Conservation (phyloP, 768 basidiomycete species). For the Leccinum olivaceopallidum region DNA sequence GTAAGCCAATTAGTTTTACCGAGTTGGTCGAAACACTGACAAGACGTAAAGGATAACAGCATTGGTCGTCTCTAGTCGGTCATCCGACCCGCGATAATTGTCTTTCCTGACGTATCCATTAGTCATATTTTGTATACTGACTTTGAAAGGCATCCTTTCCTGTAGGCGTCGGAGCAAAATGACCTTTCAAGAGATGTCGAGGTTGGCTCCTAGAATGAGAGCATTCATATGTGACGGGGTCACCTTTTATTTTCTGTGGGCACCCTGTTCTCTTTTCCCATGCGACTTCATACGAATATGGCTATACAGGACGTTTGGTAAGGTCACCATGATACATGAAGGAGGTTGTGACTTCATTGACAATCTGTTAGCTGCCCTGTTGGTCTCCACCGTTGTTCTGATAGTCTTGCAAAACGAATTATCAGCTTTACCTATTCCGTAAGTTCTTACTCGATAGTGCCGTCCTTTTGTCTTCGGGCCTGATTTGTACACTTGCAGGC, state of each 20-base stretch:
- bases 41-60: conserved; percentile 14
- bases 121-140: conserved; percentile 22
- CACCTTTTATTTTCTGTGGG: conserved; percentile 21
- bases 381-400: conserved; percentile 19
- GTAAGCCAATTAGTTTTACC: conserved; percentile 6
- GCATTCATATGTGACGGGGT: conserved; percentile 15
- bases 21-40: conserved; percentile 2
- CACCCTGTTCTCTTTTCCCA: neutral
- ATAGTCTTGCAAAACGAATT: conserved; percentile 15
- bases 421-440: conserved; percentile 16
- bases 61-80: conserved; percentile 22
- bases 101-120: conserved; percentile 1
- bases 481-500: conserved; percentile 13
- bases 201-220: neutral
- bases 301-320: conserved; percentile 20
- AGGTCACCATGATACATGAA: neutral
- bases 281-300: neutral
- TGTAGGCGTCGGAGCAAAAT: neutral
- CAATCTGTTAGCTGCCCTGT: conserved; percentile 9
- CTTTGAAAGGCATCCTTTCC: conserved; percentile 14
- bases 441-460: neutral
- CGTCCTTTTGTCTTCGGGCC: neutral
- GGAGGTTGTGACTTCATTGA: neutral
- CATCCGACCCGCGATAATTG: neutral
- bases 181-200: neutral